Percentiles rank a stretch among this genome's conserved stretches.
phyloP scores from a whole-genome alignment of 805 yeast genomes.

The Metschnikowia corniflorae region DNA sequence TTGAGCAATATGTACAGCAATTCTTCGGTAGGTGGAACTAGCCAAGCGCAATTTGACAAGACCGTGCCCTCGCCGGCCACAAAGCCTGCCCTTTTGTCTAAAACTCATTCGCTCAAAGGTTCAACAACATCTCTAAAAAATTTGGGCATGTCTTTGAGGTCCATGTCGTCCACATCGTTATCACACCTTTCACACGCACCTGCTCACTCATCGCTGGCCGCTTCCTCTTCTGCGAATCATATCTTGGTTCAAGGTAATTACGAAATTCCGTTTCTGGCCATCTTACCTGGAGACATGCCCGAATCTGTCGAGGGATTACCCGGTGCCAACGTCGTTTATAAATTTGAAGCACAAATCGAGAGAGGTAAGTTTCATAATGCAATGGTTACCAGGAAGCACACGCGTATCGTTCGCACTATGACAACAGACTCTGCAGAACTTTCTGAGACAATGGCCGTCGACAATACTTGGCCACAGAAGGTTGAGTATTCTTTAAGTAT shows the following conservation, averaged over 20 bases:
- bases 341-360: constrained; percentile 75
- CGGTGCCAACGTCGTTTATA: constrained; percentile 69
- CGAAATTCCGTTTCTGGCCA: constrained; percentile 83
- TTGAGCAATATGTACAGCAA: constrained; percentile 31
- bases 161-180: constrained; percentile 33
- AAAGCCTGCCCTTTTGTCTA: constrained; percentile 10
- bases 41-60: background rate
- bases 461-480: constrained; percentile 92
- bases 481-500: constrained; percentile 85
- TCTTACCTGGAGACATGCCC: constrained; percentile 78
- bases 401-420: constrained; percentile 81
- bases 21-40: constrained; percentile 2
- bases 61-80: constrained; percentile 4
- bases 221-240: constrained; percentile 32
- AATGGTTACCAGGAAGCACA: constrained; percentile 61
- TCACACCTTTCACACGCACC: constrained; percentile 19
- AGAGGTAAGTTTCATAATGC: constrained; percentile 72
- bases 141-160: constrained; percentile 29
- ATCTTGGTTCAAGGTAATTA: constrained; percentile 71
- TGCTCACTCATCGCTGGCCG: constrained; percentile 10
- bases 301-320: constrained; percentile 91
- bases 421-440: constrained; percentile 85
- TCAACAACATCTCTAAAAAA: constrained; percentile 44
- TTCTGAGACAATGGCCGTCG: constrained; percentile 88
- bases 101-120: constrained; percentile 29